A percentile compares a stretch with the other conserved stretches of the same genome.
These are phyloP conservation scores for Pythium dissotocum DNA, from an alignment of 352 stramenopile genomes.

Conservation along the genomic window DNA sequence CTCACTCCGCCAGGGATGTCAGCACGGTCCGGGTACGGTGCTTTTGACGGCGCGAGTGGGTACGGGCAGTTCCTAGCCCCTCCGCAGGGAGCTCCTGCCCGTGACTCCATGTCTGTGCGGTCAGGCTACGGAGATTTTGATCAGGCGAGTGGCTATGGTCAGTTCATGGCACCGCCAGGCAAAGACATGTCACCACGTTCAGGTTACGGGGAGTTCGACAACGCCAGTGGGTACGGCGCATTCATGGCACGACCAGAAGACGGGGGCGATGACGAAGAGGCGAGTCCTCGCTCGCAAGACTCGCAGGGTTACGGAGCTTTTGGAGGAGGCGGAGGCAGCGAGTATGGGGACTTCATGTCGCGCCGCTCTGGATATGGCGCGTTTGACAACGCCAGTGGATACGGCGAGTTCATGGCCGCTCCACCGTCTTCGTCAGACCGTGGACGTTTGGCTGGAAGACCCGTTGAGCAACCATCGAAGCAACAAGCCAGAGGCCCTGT, in stretches of 20 bases:
- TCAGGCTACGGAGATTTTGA: slow-evolving; percentile 24
- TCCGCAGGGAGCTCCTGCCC: neutral
- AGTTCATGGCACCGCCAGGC: slow-evolving; percentile 10
- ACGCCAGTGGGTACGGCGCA: slow-evolving; percentile 21
- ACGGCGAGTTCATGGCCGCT: slow-evolving; percentile 12
- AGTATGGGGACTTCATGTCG: slow-evolving; percentile 1
- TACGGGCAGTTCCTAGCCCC: slow-evolving; percentile 22
- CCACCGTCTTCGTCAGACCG: neutral
- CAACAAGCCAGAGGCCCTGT: neutral
- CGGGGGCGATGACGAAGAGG: neutral
- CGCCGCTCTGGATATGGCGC: neutral
- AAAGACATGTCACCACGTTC: slow-evolving; percentile 18
- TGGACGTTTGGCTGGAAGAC: neutral
- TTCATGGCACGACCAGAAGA: slow-evolving; percentile 4
- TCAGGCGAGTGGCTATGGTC: neutral
- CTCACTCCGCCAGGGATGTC: slow-evolving; percentile 8
- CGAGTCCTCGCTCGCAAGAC: neutral
- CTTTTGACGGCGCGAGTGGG: slow-evolving; percentile 25
- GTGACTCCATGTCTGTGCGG: neutral
- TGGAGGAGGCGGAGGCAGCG: neutral
- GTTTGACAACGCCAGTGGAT: slow-evolving; percentile 4
- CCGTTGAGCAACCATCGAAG: neutral
- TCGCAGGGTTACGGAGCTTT: slow-evolving; percentile 1
- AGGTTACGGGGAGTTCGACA: slow-evolving; percentile 42
- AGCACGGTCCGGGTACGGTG: slow-evolving; percentile 27